phyloP scores from a whole-genome alignment of 2,329 filamentous ascomycete species.

The Paecilomyces variotii region DNA sequence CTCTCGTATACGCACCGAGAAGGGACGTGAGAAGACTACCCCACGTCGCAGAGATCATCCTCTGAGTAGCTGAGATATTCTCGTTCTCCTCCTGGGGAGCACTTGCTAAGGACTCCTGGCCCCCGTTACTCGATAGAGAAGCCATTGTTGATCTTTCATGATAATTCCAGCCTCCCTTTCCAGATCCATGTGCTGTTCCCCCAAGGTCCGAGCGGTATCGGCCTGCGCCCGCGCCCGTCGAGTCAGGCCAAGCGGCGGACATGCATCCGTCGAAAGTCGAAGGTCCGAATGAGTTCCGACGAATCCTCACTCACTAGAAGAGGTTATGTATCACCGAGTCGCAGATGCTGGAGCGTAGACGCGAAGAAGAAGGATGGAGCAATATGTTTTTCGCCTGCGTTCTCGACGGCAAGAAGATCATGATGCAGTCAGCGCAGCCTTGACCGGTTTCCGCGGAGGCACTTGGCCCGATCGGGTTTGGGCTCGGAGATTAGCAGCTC shows the following conservation, averaged over 20 bases:
- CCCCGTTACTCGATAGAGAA: conserved; percentile 17
- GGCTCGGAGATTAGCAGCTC: conserved; percentile 10
- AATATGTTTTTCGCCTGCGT: not conserved
- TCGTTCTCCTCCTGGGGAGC: conserved; percentile 13
- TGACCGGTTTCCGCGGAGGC: conserved; percentile 15
- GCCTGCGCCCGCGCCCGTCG: conserved; percentile 13
- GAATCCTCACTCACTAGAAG: not conserved
- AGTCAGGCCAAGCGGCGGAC: conserved; percentile 15
- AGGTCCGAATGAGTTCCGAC: not conserved
- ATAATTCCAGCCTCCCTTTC: conserved; percentile 17
- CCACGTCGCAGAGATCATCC: conserved; percentile 89
- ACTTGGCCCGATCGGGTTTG: conserved; percentile 10
- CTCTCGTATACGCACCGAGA: conserved; percentile 56
- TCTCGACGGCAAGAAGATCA: conserved; percentile 1
- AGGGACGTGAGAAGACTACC: conserved; percentile 86
- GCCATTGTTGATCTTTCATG: conserved; percentile 28
- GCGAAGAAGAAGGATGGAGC: not conserved
- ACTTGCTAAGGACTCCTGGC: conserved; percentile 10
- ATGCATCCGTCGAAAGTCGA: conserved; percentile 13
- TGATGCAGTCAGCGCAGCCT: conserved; percentile 15
- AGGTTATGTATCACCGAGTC: not conserved
- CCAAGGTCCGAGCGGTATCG: conserved; percentile 16
- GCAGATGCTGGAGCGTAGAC: not conserved
- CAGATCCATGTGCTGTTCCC: conserved; percentile 3
- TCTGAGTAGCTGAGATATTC: conserved; percentile 72